phyloP scores from a whole-genome alignment of 331 rosid species.

The Ulmus americana region DNA sequence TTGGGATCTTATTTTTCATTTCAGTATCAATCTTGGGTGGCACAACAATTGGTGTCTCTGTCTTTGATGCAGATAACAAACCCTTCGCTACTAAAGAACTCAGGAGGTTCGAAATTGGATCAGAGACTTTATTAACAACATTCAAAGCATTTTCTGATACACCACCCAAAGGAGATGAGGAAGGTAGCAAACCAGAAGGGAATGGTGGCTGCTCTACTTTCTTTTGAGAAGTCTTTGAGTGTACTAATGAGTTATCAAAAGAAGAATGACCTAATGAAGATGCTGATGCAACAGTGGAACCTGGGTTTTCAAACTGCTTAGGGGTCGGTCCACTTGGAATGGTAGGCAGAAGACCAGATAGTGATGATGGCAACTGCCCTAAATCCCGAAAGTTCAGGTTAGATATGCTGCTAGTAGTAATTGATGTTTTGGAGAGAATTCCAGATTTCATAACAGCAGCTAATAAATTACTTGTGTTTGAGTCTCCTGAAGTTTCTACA shows the following conservation, averaged over 20 bases:
- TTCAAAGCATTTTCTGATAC: constrained; percentile 42
- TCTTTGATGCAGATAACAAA: constrained; percentile 72
- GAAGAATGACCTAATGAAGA: constrained; percentile 42
- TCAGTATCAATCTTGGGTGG: constrained; percentile 34
- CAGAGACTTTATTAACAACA: constrained; percentile 32
- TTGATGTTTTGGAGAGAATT: constrained; percentile 44
- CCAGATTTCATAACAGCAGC: constrained; percentile 76
- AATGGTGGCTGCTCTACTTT: constrained; percentile 40
- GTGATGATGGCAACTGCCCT: constrained; percentile 39
- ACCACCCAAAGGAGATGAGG: constrained; percentile 42
- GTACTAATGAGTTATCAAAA: constrained; percentile 34
- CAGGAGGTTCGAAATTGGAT: constrained; percentile 74
- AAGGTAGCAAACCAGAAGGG: constrained; percentile 33
- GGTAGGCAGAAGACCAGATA: constrained; percentile 37
- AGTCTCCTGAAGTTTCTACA: constrained; percentile 43
- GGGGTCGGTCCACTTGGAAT: constrained; percentile 38
- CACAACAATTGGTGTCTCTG: constrained; percentile 35
- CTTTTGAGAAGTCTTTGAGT: constrained; percentile 33
- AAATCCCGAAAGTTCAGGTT: constrained; percentile 28
- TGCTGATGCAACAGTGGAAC: constrained; percentile 27
- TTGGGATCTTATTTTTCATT: constrained; percentile 37
- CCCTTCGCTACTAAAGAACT: constrained; percentile 92
- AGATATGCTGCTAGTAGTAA: constrained; percentile 33
- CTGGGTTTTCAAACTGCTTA: constrained; percentile 31
- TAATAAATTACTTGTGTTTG: constrained; percentile 56